Evolutionary conservation across 495 filamentous ascomycete species (phyloP), one percentile per base, ranked within the genome.

Genomic region (Durotheca rogersii): DNA sequence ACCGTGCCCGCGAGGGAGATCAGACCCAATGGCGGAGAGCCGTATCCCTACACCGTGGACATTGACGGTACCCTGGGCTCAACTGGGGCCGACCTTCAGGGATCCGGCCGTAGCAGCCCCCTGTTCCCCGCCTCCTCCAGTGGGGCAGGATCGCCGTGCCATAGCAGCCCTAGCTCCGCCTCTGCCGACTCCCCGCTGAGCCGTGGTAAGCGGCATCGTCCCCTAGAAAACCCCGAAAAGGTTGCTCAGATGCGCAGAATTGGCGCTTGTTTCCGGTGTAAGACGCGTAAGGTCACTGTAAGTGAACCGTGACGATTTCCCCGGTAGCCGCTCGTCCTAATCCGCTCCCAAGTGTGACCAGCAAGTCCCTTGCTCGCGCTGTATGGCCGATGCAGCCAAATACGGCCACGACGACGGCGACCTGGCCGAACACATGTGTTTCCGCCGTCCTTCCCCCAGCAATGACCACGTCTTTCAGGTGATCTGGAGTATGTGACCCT

Each of bases 181-280:
- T 53, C 50, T 25, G 41, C 14, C 27, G 56, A 59, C 29, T 61
- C 58, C 27, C 21, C 48, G 7, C 56, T 56, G 29, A 63, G 50
- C 45, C 62, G 62, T 37, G 62, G 62, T 42, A 63, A 57, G 46
- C 52, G 62, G 39, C 58, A 56, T 23, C 57, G 52, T 14, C 62
- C 62, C 43, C 41, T 66, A 21, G 51, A 58, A 12, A 66, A 65
- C 25, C 65, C 59, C 17, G 65, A 61, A 31, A 62, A 65, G 47
- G 62, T 65, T 18, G 65, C 65, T 14, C 56, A 51, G 23, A 64
- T 61, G 54, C 62, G 65, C 27, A 67, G 64, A 32, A 50, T 59
- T 21, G 62, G 62, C 25, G 62, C 62, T 15, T 67, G 65, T 27
- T 60, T 64, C 29, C 47, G 60, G n/a, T 67, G 65, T 44, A 65